A percentile compares a stretch with the other conserved stretches of the same genome.
Evolutionary conservation across 2,329 filamentous ascomycete species (phyloP).

Genomic region (Magnaporthiopsis incrustans): DNA sequence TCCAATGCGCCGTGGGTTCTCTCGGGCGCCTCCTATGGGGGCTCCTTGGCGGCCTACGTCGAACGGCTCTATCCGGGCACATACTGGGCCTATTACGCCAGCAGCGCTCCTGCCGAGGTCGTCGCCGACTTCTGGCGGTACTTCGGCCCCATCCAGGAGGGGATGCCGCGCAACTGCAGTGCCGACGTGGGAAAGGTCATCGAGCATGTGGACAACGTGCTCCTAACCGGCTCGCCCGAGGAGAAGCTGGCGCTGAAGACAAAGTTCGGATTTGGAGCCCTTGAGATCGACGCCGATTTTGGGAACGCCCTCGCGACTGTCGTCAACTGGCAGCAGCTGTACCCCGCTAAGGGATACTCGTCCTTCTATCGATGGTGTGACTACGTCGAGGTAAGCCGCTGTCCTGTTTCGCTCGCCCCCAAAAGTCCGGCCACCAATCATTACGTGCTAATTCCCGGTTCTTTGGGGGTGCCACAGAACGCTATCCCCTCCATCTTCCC

Average conservation of each 20-base stretch:
- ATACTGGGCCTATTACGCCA: conserved; percentile 50
- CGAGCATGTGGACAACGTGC: conserved; percentile 40
- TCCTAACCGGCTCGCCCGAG: conserved; percentile 27
- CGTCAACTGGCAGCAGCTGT: conserved; percentile 48
- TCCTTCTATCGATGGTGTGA: conserved; percentile 45
- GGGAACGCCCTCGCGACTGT: conserved; percentile 42
- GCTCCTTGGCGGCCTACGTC: conserved; percentile 46
- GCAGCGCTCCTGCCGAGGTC: conserved; percentile 45
- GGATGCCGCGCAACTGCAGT: conserved; percentile 49
- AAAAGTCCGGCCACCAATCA: no score
- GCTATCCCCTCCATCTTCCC: conserved; percentile 17
- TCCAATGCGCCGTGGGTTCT: conserved; percentile 46
- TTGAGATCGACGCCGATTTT: conserved; percentile 39
- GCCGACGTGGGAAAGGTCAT: conserved; percentile 42
- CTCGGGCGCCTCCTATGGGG: conserved; percentile 47
- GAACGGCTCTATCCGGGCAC: conserved; percentile 43
- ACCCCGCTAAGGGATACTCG: conserved; percentile 29
- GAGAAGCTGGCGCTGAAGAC: conserved; percentile 38
- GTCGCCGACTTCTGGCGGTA: conserved; percentile 48
- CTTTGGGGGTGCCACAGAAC: background rate
- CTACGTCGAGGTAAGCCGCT: conserved; percentile 41
- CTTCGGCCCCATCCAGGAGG: conserved; percentile 43
- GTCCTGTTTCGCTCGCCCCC: conserved; percentile 29
- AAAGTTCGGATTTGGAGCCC: conserved; percentile 36
- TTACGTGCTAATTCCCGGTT: background rate